Conservation (phyloP, 75 land plant species). For the Cunninghamia lanceolata region DNA sequence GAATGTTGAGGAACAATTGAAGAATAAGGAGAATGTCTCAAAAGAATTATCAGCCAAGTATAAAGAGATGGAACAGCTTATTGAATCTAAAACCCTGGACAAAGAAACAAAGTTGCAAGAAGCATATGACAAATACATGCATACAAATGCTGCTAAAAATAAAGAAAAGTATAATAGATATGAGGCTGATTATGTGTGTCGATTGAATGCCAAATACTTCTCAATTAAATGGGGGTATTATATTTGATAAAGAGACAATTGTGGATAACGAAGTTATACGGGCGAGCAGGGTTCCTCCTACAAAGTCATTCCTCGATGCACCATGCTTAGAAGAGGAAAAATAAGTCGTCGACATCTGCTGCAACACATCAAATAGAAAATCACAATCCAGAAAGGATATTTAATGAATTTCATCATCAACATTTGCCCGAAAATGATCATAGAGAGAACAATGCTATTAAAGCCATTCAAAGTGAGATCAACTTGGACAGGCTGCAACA, state of each 20-base stretch:
- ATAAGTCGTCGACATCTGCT: slow-evolving; percentile 5
- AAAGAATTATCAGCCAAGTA: slow-evolving; percentile 30
- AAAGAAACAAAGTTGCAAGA: slow-evolving; percentile 36
- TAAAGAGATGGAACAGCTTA: slow-evolving; percentile 31
- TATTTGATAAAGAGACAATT: neutral
- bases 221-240: no score
- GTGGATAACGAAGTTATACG: slow-evolving; percentile 4
- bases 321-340: neutral
- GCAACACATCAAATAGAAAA: neutral
- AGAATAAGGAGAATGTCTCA: slow-evolving; percentile 18
- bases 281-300: slow-evolving; percentile 3
- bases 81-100: slow-evolving; percentile 27
- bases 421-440: neutral
- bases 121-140: slow-evolving; percentile 23
- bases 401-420: neutral
- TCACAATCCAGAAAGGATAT: neutral
- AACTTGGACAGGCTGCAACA: no score
- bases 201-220: no score
- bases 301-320: neutral
- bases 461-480: no score
- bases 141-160: slow-evolving; percentile 32
- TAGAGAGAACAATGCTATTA: neutral
- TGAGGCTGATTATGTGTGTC: no score
- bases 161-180: no score
- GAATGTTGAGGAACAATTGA: slow-evolving; percentile 37